Percentiles rank a stretch among this genome's conserved stretches.
These are phyloP conservation scores for Barbatosphaeria neglecta DNA, from an alignment of 495 filamentous ascomycete genomes.

Conservation along the genomic window DNA sequence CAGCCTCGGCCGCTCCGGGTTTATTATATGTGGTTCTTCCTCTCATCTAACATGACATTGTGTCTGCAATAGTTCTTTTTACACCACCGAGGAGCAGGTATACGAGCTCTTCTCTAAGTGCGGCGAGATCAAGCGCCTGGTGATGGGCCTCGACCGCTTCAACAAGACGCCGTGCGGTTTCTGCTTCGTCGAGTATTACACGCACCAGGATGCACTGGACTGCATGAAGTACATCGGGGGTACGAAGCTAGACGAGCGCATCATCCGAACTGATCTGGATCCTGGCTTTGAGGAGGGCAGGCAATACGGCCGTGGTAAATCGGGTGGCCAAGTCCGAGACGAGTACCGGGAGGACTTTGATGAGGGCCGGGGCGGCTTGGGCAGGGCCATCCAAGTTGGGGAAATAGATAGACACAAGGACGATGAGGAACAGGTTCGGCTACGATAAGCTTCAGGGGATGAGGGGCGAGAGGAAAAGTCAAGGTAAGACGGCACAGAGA, in stretches of 20 bases:
- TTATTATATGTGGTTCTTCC: no score
- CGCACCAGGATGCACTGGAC: conserved; percentile 86
- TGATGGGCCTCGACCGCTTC: conserved; percentile 97
- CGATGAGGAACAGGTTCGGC: conserved; percentile 36
- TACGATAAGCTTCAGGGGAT: conserved; percentile 20
- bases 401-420: conserved; percentile 24
- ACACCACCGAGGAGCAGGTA: conserved; percentile 98
- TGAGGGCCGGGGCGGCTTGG: conserved; percentile 74
- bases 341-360: conserved; percentile 96
- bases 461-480: not conserved
- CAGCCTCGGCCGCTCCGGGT: no score
- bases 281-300: conserved; percentile 91
- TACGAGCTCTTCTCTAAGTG: conserved; percentile 96
- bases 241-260: conserved; percentile 95
- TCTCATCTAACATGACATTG: no score
- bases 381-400: conserved; percentile 51
- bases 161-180: conserved; percentile 97
- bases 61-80: conserved; percentile 72
- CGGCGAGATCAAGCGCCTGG: conserved; percentile 90
- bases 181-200: conserved; percentile 99
- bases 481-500: no score
- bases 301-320: conserved; percentile 84
- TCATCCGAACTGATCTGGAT: conserved; percentile 93
- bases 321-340: conserved; percentile 91
- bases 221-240: conserved; percentile 98